Evolutionary conservation across 768 basidiomycete species (phyloP).

Genomic region (Tricholoma hemisulphureum): DNA sequence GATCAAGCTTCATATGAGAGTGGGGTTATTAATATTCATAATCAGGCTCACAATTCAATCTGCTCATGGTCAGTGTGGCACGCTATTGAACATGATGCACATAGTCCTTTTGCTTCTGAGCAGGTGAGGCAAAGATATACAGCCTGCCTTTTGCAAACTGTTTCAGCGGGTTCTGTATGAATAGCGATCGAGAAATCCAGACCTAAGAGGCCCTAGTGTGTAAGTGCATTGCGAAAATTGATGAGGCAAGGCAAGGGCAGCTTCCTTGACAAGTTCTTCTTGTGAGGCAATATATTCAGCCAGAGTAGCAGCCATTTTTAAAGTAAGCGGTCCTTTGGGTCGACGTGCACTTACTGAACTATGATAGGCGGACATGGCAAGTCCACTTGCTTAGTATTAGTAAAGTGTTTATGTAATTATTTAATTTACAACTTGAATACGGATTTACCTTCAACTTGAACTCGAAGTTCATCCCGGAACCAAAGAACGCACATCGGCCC

Average conservation of each 20-base stretch:
- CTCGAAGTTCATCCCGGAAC: too few relatives aligned
- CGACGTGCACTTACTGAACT: too few relatives aligned
- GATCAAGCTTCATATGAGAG: constrained; percentile 7
- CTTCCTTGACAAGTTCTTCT: constrained; percentile 49
- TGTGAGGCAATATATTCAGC: constrained; percentile 48
- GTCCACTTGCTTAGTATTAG: too few relatives aligned
- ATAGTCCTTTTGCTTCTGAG: constrained; percentile 63
- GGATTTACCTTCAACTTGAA: too few relatives aligned
- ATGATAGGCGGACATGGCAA: too few relatives aligned
- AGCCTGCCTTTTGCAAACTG: constrained; percentile 53
- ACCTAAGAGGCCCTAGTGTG: constrained; percentile 54
- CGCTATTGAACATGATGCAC: constrained; percentile 81
- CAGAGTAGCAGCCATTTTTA: constrained; percentile 37
- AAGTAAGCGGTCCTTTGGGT: background rate
- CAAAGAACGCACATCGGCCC: too few relatives aligned
- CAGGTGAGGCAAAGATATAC: constrained; percentile 83
- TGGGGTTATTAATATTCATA: background rate
- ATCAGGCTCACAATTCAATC: constrained; percentile 58
- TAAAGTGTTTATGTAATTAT: too few relatives aligned
- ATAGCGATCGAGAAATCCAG: background rate
- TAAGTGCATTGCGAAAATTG: constrained; percentile 69
- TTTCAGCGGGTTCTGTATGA: constrained; percentile 11
- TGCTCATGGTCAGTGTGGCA: constrained; percentile 89
- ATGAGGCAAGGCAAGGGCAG: constrained; percentile 57
- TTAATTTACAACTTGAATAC: too few relatives aligned